These are phyloP conservation scores for Aspergillus mulundensis DNA, from an alignment of 495 filamentous ascomycete genomes.

Conservation along the genomic window DNA sequence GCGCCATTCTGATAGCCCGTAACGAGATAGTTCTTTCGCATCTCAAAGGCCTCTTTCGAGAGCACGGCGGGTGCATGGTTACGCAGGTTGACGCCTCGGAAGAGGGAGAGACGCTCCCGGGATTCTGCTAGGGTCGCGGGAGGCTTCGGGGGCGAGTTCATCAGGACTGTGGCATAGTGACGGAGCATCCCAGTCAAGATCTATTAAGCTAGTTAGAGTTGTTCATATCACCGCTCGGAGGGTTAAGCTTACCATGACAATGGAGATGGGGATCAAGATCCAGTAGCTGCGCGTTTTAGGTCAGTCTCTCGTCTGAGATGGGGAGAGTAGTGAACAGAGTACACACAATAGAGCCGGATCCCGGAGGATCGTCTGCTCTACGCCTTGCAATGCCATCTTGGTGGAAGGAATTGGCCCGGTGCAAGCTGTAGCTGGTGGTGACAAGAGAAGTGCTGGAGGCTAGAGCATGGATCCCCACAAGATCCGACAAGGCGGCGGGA, in stretches of 20 bases:
- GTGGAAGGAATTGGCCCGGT: not conserved
- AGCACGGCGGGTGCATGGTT: conserved; percentile 68
- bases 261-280: conserved; percentile 94
- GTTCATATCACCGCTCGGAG: not conserved
- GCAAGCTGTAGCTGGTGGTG: not conserved
- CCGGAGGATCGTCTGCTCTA: conserved; percentile 92
- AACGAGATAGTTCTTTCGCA: conserved; percentile 75
- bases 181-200: conserved; percentile 92
- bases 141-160: conserved; percentile 82
- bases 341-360: conserved; percentile 96
- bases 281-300: conserved; percentile 67
- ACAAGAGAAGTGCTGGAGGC: conserved; percentile 1
- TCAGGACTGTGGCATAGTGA: conserved; percentile 89
- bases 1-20: conserved; percentile 75
- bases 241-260: conserved; percentile 75
- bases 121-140: conserved; percentile 67
- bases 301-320: conserved; percentile 1
- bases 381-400: conserved; percentile 74
- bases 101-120: conserved; percentile 81
- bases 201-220: conserved; percentile 38
- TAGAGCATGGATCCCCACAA: conserved; percentile 15
- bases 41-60: conserved; percentile 67
- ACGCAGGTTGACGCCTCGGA: conserved; percentile 82
- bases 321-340: not conserved
- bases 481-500: conserved; percentile 13